Conservation (phyloP, 2,329 filamentous ascomycete species). For the Ascochyta viciae-villosae region DNA sequence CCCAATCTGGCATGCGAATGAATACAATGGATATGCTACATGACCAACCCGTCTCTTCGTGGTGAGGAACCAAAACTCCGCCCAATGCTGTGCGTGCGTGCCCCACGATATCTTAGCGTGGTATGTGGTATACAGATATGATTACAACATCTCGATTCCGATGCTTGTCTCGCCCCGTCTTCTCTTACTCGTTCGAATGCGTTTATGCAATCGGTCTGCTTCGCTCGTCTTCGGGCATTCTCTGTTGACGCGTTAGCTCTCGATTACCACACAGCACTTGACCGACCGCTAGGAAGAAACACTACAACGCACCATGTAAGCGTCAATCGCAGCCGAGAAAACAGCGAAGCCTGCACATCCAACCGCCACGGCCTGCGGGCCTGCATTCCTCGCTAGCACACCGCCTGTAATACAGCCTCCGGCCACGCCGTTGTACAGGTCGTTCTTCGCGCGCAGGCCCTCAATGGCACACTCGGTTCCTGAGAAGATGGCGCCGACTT, state of each 20-base stretch:
- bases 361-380: conserved; percentile 84
- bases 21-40: conserved; percentile 1
- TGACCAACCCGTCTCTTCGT: conserved; percentile 2
- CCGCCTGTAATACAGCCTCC: conserved; percentile 93
- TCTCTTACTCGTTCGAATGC: neutral
- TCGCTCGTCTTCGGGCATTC: conserved; percentile 51
- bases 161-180: neutral
- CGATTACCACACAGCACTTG: neutral
- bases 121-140: conserved; percentile 23
- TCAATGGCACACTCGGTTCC: conserved; percentile 97
- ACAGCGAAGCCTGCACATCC: conserved; percentile 94
- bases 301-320: conserved; percentile 70
- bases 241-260: conserved; percentile 24
- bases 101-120: neutral
- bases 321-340: conserved; percentile 90
- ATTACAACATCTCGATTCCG: conserved; percentile 12
- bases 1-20: neutral
- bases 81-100: conserved; percentile 29
- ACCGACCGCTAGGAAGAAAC: neutral
- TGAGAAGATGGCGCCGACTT: conserved; percentile 87
- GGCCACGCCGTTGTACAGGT: conserved; percentile 83
- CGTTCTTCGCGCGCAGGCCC: conserved; percentile 89
- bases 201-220: conserved; percentile 48
- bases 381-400: conserved; percentile 83
- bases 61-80: conserved; percentile 23